These are phyloP conservation scores for Cinnamomum micranthum DNA, from an alignment of 164 flowering plant species.

Conservation along the genomic window DNA sequence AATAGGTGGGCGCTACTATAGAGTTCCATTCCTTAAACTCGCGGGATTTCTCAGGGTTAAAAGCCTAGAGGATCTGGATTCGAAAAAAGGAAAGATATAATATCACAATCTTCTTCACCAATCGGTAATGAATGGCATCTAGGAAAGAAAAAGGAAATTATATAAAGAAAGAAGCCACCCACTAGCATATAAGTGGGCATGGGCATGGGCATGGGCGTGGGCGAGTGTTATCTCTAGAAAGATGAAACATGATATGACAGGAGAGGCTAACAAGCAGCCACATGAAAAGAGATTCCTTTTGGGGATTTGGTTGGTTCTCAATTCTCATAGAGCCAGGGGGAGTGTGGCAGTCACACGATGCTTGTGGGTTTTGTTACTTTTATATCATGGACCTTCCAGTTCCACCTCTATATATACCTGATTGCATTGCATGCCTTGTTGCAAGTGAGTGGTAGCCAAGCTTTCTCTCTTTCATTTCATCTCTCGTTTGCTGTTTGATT, in stretches of 20 bases:
- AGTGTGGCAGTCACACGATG: constrained; percentile 1
- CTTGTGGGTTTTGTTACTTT: background rate
- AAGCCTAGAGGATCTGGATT: too few species aligned
- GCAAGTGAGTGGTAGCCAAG: too few species aligned
- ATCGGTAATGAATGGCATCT: too few species aligned
- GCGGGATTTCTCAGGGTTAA: too few species aligned
- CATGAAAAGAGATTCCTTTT: constrained; percentile 13
- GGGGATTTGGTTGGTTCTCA: background rate
- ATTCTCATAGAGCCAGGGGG: background rate
- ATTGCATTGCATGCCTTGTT: background rate
- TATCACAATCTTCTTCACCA: too few species aligned
- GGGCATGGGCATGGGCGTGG: too few species aligned
- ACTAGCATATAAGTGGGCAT: background rate
- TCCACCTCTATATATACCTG: background rate
- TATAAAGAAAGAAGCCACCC: background rate
- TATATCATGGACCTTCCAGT: background rate
- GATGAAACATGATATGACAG: background rate
- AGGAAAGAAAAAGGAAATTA: too few species aligned
- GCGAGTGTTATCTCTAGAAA: background rate
- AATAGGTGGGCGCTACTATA: too few species aligned
- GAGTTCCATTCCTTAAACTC: too few species aligned
- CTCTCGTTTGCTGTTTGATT: background rate
- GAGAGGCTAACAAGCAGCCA: constrained; percentile 2
- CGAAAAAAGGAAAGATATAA: too few species aligned
- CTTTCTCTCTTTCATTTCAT: background rate